Evolutionary conservation across 2,329 filamentous ascomycete genomes (phyloP), one percentile per base, ranked within the genome.

Genomic region (Aspergillus tanneri): DNA sequence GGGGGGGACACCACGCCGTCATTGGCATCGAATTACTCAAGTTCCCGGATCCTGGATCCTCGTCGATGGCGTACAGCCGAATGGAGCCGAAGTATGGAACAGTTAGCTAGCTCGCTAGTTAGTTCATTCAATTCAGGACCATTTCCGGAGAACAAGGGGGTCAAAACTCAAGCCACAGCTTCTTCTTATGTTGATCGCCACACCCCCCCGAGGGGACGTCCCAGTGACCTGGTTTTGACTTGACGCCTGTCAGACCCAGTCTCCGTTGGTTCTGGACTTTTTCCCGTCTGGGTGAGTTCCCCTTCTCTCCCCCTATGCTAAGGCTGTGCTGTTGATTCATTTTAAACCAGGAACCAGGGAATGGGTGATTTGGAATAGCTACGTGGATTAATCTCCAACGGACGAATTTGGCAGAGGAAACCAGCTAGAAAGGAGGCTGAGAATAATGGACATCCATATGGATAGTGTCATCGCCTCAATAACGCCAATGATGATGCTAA

Each of bases 361-460:
- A 8, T 14, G 16, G 27, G 24, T 50, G 52, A 57, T 56, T 56
- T 59, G 53, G 51, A 57, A 59, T 58, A 27, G 21, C 14, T 23
- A 51, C 43, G 30, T 25, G 30, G 21, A n/a, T 43, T 41, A 55
- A 39, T 56, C 52, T 52, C 49, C 46, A 53, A 49, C 43, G 34
- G 46, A 50, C 32, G 47, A 27, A 46, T 43, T 35, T 19, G 25
- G 27, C 35, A 9, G 30, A 16, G 27, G 27, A 30, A n/a, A 10
- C 27, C 10, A 30, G 28, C n/a, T 16, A 18, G 14, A 4, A 1
- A 34, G 30, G 16, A 34, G 30, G 2, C 16, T 34, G 14, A 18
- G 12, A 16, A 11, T 10, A 18, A 19, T 16, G 14, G 30, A 18
- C 30, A 19, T 34, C 30, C 14, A 34, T 5, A 18, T 16, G 16